Evolutionary conservation across 768 basidiomycete genomes (phyloP).

Genomic region (Leccinum obscurum): DNA sequence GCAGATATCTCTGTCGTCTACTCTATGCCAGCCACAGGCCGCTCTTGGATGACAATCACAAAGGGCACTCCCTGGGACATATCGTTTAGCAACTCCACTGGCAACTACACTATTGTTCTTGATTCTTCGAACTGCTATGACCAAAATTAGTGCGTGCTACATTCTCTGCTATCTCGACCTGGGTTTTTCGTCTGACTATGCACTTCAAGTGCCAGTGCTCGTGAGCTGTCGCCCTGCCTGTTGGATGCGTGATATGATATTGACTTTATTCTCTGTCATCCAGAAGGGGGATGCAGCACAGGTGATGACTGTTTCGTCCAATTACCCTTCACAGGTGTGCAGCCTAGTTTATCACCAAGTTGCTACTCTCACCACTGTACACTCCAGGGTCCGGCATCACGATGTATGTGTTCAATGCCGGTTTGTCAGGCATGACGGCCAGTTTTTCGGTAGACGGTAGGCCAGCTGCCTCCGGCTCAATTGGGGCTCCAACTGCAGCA

Average conservation of each 20-base stretch:
- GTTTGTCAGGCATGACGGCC: slow-evolving; percentile 20
- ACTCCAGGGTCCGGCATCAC: slow-evolving; percentile 26
- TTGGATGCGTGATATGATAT: not conserved
- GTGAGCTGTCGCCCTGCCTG: slow-evolving; percentile 9
- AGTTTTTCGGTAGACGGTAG: slow-evolving; percentile 22
- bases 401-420: slow-evolving; percentile 28
- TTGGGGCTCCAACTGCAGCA: slow-evolving; percentile 9
- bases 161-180: not conserved
- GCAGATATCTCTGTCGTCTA: slow-evolving; percentile 23
- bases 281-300: slow-evolving; percentile 21
- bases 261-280: not conserved
- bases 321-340: slow-evolving; percentile 25
- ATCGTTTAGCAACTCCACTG: not conserved
- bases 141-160: slow-evolving; percentile 25
- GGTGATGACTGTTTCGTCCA: slow-evolving; percentile 17
- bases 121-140: slow-evolving; percentile 24
- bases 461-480: slow-evolving; percentile 6
- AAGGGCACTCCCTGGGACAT: not conserved
- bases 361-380: not conserved
- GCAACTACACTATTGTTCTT: slow-evolving; percentile 8
- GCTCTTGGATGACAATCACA: slow-evolving; percentile 17
- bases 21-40: slow-evolving; percentile 19
- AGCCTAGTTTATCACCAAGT: not conserved
- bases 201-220: slow-evolving; percentile 10
- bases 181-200: not conserved